Evolutionary conservation across 495 filamentous ascomycete species (phyloP).

Genomic region (Apiosordaria backusii): DNA sequence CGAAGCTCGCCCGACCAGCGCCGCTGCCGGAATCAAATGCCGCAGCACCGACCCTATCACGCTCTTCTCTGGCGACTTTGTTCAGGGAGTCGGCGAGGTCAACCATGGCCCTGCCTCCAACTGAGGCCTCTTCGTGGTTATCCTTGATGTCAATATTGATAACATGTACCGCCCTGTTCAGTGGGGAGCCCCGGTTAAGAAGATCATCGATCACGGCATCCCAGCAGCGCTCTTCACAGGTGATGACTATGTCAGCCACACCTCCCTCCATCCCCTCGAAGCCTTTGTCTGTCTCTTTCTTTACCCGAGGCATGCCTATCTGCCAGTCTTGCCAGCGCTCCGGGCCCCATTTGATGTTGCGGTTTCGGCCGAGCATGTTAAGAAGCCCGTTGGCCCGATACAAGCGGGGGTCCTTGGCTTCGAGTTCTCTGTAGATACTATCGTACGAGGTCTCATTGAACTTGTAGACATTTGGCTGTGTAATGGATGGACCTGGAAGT

Average conservation of each 20-base stretch:
- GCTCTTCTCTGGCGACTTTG: slow-evolving; percentile 72
- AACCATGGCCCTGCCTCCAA: slow-evolving; percentile 88
- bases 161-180: slow-evolving; percentile 92
- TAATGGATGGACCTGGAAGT: slow-evolving; percentile 85
- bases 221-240: slow-evolving; percentile 98
- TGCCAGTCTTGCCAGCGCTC: slow-evolving; percentile 99
- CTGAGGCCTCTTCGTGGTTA: slow-evolving; percentile 92
- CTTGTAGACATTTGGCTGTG: slow-evolving; percentile 91
- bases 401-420: slow-evolving; percentile 77
- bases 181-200: slow-evolving; percentile 70
- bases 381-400: slow-evolving; percentile 90
- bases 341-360: slow-evolving; percentile 86
- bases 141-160: slow-evolving; percentile 98
- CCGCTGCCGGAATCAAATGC: slow-evolving; percentile 68
- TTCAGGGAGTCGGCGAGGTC: slow-evolving; percentile 88
- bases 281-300: slow-evolving; percentile 60
- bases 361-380: slow-evolving; percentile 92
- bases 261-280: slow-evolving; percentile 81
- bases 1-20: slow-evolving; percentile 70
- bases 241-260: slow-evolving; percentile 91
- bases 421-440: slow-evolving; percentile 85
- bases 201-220: slow-evolving; percentile 97
- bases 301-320: slow-evolving; percentile 74
- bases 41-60: slow-evolving; percentile 55
- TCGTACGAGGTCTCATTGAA: slow-evolving; percentile 95